Base-by-base conservation (phyloP, 345 rosid species). In the Linum usitatissimum region DNA sequence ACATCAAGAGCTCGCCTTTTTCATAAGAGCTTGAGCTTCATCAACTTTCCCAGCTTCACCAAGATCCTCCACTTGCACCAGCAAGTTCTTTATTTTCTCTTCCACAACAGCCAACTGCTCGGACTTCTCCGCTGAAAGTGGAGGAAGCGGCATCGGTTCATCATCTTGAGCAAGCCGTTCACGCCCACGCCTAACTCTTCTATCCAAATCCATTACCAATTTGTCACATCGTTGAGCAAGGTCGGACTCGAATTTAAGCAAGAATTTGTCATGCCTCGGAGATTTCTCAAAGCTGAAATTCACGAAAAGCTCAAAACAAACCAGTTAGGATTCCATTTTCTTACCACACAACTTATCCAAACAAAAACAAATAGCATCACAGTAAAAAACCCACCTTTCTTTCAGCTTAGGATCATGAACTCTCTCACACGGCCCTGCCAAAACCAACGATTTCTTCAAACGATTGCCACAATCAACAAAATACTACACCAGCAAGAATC, bases 11-110 rank as follows among this genome's bases (percentile, higher is more conserved):
- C 51, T 7, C 70, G 90, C 99, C 97, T 90, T 93, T 75, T 87
- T 90, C 99, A 93, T 93, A 6, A 93, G 87, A 49, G 97, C 97
- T 81, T 94, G 96, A 73, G 99, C 99, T 83, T 94, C 96, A 70
- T 94, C 99, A 66, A 94, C 97, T 79, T 94, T 90, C 54, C 97
- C 99, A 72, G 84, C 88, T 81, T 94, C 99, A 60, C 99, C 99
- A 59, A 94, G 95, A 45, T 85, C 75, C 67, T 94, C 99, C 63
- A 90, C 99, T 78, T 94, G 99, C 73, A 81, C 99, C 58, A 94
- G 82, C 60, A 90, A 81, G 75, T 86, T 88, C 78, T 94, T 94
- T 62, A 90, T 79, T 74, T 90, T 90, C 74, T 87, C 96, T 81
- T 94, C 97, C 78, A 90, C 68, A 49, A 85, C 84, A 68, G 96